These are phyloP conservation scores for Peronospora belbahrii DNA, from an alignment of 352 stramenopile species.

Conservation along the genomic window DNA sequence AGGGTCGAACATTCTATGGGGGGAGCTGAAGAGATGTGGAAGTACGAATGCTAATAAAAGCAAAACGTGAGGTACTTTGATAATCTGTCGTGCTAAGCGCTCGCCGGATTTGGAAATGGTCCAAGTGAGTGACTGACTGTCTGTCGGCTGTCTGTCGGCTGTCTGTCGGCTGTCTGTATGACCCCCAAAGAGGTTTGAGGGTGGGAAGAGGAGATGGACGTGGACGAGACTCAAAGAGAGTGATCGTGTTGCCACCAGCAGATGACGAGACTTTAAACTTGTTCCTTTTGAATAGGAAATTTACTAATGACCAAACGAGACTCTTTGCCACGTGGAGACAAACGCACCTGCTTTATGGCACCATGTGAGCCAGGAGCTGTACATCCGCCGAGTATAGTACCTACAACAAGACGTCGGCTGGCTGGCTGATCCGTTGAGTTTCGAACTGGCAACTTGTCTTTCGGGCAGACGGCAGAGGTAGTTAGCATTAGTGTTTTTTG, in stretches of 20 bases:
- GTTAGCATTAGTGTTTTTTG: not conserved
- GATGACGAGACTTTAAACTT: constrained; percentile 1
- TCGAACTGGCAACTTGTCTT: constrained; percentile 14
- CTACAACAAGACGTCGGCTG: constrained; percentile 1
- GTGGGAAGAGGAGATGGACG: constrained; percentile 18
- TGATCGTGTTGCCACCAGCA: constrained; percentile 13
- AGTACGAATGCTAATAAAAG: constrained; percentile 31
- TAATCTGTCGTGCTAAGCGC: constrained; percentile 37
- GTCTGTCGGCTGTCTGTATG: constrained; percentile 3
- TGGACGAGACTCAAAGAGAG: constrained; percentile 18
- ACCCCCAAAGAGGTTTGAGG: not conserved
- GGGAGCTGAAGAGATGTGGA: not conserved
- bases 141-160: not conserved
- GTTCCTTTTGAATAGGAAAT: constrained; percentile 10
- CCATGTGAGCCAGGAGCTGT: constrained; percentile 11
- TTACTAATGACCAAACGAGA: constrained; percentile 15
- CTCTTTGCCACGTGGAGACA: constrained; percentile 6
- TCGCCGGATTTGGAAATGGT: constrained; percentile 39
- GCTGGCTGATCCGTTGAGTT: constrained; percentile 27
- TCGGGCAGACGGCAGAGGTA: constrained; percentile 12
- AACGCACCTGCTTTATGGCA: constrained; percentile 7
- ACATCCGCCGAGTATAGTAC: not conserved
- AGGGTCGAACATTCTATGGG: constrained; percentile 27
- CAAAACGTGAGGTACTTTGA: constrained; percentile 27
- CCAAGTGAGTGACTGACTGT: not conserved